Conservation (phyloP, 805 yeast genomes). For the Vanderwaltozyma yarrowii region DNA sequence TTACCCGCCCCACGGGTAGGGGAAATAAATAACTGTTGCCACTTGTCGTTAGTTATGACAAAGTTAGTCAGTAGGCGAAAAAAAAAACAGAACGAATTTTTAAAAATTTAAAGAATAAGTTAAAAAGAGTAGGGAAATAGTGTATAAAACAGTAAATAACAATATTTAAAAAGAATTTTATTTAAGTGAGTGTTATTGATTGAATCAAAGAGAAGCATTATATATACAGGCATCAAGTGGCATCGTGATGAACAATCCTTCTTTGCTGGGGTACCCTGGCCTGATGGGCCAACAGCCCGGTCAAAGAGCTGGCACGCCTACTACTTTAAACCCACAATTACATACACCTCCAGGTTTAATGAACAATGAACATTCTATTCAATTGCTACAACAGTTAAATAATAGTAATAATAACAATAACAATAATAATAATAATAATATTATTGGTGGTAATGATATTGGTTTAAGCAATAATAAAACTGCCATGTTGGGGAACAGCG, state of each 20-base stretch:
- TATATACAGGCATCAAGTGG: background rate
- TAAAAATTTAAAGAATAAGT: background rate
- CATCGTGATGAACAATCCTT: conserved; percentile 18
- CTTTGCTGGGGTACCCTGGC: conserved; percentile 19
- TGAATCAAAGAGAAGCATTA: no score
- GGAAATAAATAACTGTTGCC: no score
- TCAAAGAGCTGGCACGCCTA: conserved; percentile 8
- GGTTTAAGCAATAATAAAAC: conserved; percentile 1
- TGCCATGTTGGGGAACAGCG: conserved; percentile 1
- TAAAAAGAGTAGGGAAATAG: no score
- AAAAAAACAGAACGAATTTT: background rate
- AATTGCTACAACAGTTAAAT: conserved; percentile 9
- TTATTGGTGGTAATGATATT: conserved; percentile 2
- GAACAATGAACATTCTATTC: conserved; percentile 4
- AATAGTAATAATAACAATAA: conserved; percentile 6
- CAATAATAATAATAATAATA: conserved; percentile 3
- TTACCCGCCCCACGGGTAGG: no score
- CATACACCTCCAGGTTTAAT: conserved; percentile 21
- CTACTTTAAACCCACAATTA: conserved; percentile 6
- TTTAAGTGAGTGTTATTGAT: no score
- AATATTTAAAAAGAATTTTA: no score
- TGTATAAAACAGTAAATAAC: no score
- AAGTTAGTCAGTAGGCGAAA: no score
- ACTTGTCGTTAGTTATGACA: no score
- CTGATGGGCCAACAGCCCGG: background rate